Conservation (phyloP, 352 stramenopile genomes). For the Pythium apleroticum region DNA sequence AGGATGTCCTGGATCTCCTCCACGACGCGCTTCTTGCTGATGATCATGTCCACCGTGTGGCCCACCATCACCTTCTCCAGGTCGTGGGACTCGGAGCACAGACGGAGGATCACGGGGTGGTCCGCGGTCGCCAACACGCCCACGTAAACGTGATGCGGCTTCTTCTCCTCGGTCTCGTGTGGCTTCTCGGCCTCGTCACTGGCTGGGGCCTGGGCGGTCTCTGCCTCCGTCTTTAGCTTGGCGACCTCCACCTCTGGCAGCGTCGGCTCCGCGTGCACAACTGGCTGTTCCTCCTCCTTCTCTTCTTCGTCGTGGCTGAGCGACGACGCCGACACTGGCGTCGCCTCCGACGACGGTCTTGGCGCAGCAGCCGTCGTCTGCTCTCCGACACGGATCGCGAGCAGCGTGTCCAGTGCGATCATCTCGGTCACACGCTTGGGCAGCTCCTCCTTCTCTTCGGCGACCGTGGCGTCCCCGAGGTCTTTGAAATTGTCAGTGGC, state of each 20-base stretch:
- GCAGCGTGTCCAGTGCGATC: slow-evolving; percentile 23
- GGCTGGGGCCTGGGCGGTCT: not conserved
- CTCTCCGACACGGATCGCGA: slow-evolving; percentile 11
- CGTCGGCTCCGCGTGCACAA: not conserved
- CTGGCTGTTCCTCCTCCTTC: slow-evolving; percentile 5
- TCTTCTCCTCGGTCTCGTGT: not conserved
- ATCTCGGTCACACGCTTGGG: slow-evolving; percentile 28
- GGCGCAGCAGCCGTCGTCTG: not conserved
- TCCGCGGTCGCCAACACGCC: slow-evolving; percentile 29
- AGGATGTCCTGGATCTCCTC: slow-evolving; percentile 83
- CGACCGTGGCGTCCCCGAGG: slow-evolving; percentile 8
- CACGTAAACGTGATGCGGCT: not conserved
- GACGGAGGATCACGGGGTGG: slow-evolving; percentile 51
- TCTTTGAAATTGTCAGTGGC: slow-evolving; percentile 19
- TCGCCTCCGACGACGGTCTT: not conserved
- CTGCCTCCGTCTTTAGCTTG: not conserved
- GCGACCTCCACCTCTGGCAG: not conserved
- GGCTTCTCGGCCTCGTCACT: not conserved
- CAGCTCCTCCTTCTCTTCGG: slow-evolving; percentile 6
- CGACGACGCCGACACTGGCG: not conserved
- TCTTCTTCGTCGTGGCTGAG: not conserved
- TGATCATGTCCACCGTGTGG: slow-evolving; percentile 48
- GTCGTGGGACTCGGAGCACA: slow-evolving; percentile 49
- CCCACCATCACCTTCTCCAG: slow-evolving; percentile 53
- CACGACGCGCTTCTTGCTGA: slow-evolving; percentile 73